Base-by-base conservation (phyloP, 1,139 yeast genomes). In the Komagataea norvegica region DNA sequence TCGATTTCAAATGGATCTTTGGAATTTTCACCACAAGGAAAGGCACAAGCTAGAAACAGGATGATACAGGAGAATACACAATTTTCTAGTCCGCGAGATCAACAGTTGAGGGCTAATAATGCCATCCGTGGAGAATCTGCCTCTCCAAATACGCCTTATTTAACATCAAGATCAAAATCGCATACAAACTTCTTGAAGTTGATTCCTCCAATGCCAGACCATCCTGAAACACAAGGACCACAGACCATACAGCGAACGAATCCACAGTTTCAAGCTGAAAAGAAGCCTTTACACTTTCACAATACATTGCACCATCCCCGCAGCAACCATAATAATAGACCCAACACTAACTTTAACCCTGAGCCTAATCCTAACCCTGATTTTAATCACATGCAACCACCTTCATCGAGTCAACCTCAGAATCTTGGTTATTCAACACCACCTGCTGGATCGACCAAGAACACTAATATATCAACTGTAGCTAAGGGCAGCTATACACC, bases 171-270 rank as follows among this genome's bases (percentile, higher is more conserved):
- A 34, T 45, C 42, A n/a, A 39, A 35, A 19, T 38, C 44, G 3
- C 32, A 33, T n/a, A 33, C 47, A 4, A 37, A 49, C 22, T 49
- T 48, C 21, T 24, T 48, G 26, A 47, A 44, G 27, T 36, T 48
- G 30, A 50, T 49, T 16, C 54, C 56, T 4, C 56, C 54, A 3
- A 42, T 45, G 42, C 50, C 51, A 6, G 33, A 34, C 27, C 30
- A 28, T 21, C 20, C 19, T 8, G 34, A 25, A 10, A 29, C 18
- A 24, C 19, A 21, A n/a, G n/a, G n/a, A n/a, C n/a, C n/a, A n/a
- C n/a, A 25, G 9, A 16, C 24, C 22, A 13, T 14, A 4, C 38
- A 17, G 19, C 19, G 15, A 16, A 21, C 5, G 14, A 36, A 27
- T 10, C 14, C 20, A 18, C 10, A 31, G 16, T 14, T 18, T 11